phyloP scores from a whole-genome alignment of 1,284 basidiomycete species.

The Anthracocystis setariae region DNA sequence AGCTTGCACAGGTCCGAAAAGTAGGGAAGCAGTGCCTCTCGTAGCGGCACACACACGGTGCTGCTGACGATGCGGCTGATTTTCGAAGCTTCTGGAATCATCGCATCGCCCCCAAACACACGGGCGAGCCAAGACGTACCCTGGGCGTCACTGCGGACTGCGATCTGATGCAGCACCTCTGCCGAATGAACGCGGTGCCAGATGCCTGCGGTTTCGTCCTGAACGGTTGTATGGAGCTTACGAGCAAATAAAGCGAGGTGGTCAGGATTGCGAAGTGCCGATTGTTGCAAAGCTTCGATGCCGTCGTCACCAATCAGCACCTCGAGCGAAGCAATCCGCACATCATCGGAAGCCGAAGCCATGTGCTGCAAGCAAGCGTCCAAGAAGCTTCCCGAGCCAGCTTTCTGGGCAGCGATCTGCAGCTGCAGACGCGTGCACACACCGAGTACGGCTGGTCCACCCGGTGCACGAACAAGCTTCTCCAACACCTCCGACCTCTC shows the following conservation, averaged over 20 bases:
- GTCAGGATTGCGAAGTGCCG: slow-evolving; percentile 9
- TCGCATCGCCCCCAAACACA: slow-evolving; percentile 6
- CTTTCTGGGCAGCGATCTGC: slow-evolving; percentile 14
- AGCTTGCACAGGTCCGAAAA: slow-evolving; percentile 38
- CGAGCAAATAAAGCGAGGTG: slow-evolving; percentile 10
- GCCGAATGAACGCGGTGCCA: slow-evolving; percentile 46
- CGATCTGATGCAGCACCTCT: slow-evolving; percentile 28
- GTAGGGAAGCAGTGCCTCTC: slow-evolving; percentile 55
- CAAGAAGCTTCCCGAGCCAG: slow-evolving; percentile 11
- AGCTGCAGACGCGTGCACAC: slow-evolving; percentile 29
- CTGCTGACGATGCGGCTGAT: slow-evolving; percentile 19
- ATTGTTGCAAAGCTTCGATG: slow-evolving; percentile 18
- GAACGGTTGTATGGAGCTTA: slow-evolving; percentile 23
- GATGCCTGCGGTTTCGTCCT: slow-evolving; percentile 29
- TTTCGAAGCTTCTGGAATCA: slow-evolving; percentile 8
- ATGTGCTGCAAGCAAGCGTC: slow-evolving; percentile 18
- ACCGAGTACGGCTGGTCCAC: slow-evolving; percentile 28
- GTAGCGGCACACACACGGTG: slow-evolving; percentile 39
- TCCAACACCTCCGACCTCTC: slow-evolving; percentile 16
- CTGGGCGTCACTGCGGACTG: slow-evolving; percentile 3
- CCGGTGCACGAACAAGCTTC: slow-evolving; percentile 14
- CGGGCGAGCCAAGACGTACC: slow-evolving; percentile 15
- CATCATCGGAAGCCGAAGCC: slow-evolving; percentile 13
- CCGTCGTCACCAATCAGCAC: slow-evolving; percentile 35
- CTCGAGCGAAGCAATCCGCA: slow-evolving; percentile 36